These are phyloP conservation scores for Tieghemostelium lacteum DNA, from an alignment of 78 protist species.

Conservation along the genomic window DNA sequence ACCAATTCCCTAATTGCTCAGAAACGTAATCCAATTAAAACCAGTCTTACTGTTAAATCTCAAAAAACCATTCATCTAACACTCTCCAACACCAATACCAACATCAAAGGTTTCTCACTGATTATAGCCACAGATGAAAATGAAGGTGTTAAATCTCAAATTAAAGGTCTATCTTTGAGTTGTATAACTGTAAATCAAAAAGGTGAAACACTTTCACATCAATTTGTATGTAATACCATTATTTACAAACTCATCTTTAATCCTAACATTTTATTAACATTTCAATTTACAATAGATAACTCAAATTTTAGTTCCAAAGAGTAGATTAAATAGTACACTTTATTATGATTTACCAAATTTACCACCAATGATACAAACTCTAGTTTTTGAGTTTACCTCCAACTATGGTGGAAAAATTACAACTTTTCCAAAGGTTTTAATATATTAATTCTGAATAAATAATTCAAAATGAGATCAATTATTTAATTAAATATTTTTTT, in stretches of 20 bases:
- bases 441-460: too few species aligned
- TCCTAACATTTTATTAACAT: background rate
- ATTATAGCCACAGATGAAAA: conserved; percentile 42
- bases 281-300: conserved; percentile 3
- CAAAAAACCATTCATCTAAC: conserved; percentile 32
- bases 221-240: conserved; percentile 19
- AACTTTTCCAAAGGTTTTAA: conserved; percentile 22
- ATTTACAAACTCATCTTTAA: background rate
- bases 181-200: conserved; percentile 51
- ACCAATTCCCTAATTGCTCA: conserved; percentile 1
- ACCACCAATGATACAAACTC: conserved; percentile 1
- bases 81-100: background rate
- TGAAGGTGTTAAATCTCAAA: conserved; percentile 73
- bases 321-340: conserved; percentile 46
- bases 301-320: conserved; percentile 45
- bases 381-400: conserved; percentile 51
- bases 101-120: conserved; percentile 36
- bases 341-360: conserved; percentile 62
- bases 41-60: conserved; percentile 31
- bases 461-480: too few species aligned
- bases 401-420: conserved; percentile 51
- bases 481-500: too few species aligned
- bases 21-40: conserved; percentile 54
- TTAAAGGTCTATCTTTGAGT: conserved; percentile 27
- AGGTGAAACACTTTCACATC: conserved; percentile 22